Percentiles rank a stretch among this genome's conserved stretches.
Evolutionary conservation across 192 early-diverging fungal genomes (phyloP).

Genomic region (Diversispora eburnea): DNA sequence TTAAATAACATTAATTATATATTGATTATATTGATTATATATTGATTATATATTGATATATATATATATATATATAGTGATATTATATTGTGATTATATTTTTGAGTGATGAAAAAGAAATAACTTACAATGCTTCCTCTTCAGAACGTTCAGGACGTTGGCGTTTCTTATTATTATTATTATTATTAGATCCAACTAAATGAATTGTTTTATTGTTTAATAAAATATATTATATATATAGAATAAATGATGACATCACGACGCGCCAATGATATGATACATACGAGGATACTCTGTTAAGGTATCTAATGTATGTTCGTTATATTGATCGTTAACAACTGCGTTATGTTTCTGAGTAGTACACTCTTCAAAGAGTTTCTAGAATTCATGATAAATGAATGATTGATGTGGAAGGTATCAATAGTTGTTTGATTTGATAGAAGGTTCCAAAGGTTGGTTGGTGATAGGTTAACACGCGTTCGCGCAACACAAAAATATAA

Average conservation of each 20-base stretch:
- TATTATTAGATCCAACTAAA: not conserved
- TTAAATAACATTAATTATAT: too few species aligned
- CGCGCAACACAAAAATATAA: not conserved
- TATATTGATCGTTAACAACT: not conserved
- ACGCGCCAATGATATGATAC: not conserved
- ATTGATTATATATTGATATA: too few species aligned
- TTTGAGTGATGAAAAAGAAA: not conserved
- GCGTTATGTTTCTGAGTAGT: not conserved
- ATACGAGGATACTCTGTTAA: not conserved
- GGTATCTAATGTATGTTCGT: not conserved
- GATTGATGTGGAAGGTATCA: not conserved
- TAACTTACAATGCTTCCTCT: conserved; percentile 13
- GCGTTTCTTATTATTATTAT: not conserved
- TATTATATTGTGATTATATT: not conserved
- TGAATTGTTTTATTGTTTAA: not conserved
- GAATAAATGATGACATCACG: not conserved
- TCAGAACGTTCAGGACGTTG: conserved; percentile 10
- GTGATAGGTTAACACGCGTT: not conserved
- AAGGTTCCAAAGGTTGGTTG: not conserved
- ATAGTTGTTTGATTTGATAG: not conserved
- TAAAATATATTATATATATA: not conserved
- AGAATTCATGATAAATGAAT: too few species aligned
- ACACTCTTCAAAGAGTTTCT: conserved; percentile 15
- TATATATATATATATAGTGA: not conserved
- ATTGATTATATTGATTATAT: too few species aligned